phyloP scores from a whole-genome alignment of 805 yeast genomes.

The Candida patagonica region DNA sequence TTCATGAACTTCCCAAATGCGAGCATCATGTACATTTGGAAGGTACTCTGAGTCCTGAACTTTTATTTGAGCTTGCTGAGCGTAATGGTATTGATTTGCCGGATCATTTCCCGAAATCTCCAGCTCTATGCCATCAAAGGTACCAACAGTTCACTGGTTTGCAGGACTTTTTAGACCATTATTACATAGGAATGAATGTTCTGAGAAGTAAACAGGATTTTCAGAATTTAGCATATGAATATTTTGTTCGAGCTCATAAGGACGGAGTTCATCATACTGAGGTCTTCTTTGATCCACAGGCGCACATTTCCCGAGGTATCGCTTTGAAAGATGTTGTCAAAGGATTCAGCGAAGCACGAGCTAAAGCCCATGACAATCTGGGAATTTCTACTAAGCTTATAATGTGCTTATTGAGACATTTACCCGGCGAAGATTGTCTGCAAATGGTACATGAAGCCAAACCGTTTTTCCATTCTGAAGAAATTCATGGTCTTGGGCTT shows the following conservation, averaged over 20 bases:
- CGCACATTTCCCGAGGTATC: conserved; percentile 63
- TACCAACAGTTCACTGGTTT: conserved; percentile 56
- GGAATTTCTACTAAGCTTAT: conserved; percentile 64
- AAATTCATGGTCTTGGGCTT: conserved; percentile 69
- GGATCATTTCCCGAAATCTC: conserved; percentile 47
- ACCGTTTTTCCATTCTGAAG: conserved; percentile 44
- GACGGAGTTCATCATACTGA: conserved; percentile 48
- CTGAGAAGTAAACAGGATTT: conserved; percentile 62
- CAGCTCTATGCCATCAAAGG: conserved; percentile 47
- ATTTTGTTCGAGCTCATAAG: conserved; percentile 16
- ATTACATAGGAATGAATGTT: conserved; percentile 77
- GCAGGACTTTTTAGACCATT: conserved; percentile 70
- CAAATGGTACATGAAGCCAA: conserved; percentile 46
- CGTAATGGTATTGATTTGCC: conserved; percentile 59
- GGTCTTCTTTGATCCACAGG: conserved; percentile 78
- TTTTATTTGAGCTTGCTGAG: conserved; percentile 58
- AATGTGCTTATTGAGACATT: conserved; percentile 75
- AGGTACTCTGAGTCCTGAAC: conserved; percentile 73
- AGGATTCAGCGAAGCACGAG: conserved; percentile 62
- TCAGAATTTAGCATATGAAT: conserved; percentile 55
- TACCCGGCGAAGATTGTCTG: conserved; percentile 51
- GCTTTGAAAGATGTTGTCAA: conserved; percentile 47
- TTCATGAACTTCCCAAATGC: conserved; percentile 70
- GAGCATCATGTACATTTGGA: conserved; percentile 82
- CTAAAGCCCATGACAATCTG: conserved; percentile 47